phyloP scores from a whole-genome alignment of 2,329 filamentous ascomycete genomes.

The Lachnellula hyalina region DNA sequence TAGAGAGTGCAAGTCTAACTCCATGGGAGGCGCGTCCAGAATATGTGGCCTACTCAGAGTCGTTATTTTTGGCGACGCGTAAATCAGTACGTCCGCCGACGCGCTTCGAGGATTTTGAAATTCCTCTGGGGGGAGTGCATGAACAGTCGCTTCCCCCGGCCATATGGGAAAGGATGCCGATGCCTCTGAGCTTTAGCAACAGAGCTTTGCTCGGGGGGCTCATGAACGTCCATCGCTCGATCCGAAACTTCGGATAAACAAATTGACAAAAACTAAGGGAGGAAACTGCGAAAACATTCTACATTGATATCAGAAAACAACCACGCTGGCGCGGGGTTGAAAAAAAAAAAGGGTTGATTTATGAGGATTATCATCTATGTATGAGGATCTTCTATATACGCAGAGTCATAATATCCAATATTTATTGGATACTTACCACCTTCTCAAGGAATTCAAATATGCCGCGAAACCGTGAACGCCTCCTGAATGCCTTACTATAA shows the following conservation, averaged over 20 bases:
- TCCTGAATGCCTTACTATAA: not conserved
- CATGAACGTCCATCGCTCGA: no score
- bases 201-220: no score
- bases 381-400: not conserved
- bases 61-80: not conserved
- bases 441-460: not conserved
- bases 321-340: not conserved
- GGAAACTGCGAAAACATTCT: no score
- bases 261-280: no score
- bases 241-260: no score
- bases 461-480: constrained; percentile 1
- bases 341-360: not conserved
- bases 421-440: not conserved
- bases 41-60: not conserved
- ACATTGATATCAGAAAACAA: not conserved
- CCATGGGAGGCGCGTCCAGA: not conserved
- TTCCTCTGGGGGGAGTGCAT: no score
- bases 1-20: no score
- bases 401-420: not conserved
- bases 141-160: no score
- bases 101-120: not conserved
- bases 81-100: not conserved
- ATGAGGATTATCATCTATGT: not conserved
- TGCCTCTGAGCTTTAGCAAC: no score
- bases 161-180: no score